Percentiles rank a stretch among this genome's conserved stretches.
phyloP scores from a whole-genome alignment of 2,329 filamentous ascomycete species.

The Ophiostoma novo-ulmi region DNA sequence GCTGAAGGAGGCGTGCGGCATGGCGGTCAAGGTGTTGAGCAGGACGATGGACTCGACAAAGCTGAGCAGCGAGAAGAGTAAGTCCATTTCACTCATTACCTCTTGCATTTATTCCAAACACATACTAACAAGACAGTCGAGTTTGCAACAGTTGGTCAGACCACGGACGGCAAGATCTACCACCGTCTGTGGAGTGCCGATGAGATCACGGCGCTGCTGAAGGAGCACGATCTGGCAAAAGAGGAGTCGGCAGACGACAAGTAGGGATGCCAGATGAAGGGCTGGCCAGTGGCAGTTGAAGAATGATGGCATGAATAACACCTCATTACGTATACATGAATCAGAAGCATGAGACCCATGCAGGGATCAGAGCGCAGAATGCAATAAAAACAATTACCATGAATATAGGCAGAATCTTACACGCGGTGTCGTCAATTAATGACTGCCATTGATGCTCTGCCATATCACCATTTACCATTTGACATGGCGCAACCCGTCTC shows the following conservation, averaged over 20 bases:
- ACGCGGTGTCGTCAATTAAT: not conserved
- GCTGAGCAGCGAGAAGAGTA: constrained; percentile 98
- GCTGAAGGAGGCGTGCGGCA: constrained; percentile 89
- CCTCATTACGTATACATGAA: not conserved
- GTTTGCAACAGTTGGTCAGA: constrained; percentile 96
- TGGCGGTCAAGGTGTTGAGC: constrained; percentile 97
- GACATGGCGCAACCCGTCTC: too few relatives aligned
- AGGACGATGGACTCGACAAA: constrained; percentile 99
- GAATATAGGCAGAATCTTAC: not conserved
- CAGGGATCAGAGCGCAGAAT: not conserved
- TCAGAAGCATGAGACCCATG: not conserved
- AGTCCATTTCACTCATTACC: constrained; percentile 37
- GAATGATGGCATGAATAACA: not conserved
- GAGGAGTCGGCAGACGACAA: constrained; percentile 67
- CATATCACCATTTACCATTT: too few relatives aligned
- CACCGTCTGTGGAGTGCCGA: constrained; percentile 96
- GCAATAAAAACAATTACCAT: not conserved
- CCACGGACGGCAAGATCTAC: constrained; percentile 92
- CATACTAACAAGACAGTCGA: constrained; percentile 60
- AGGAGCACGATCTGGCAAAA: constrained; percentile 93
- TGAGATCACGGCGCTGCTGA: constrained; percentile 88
- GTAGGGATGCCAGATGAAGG: constrained; percentile 34
- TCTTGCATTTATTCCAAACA: not conserved
- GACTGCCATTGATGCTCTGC: not conserved
- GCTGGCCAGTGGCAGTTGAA: not conserved